Evolutionary conservation across 75 land plant genomes (phyloP).

Genomic region (Chamaecyparis obtusa): DNA sequence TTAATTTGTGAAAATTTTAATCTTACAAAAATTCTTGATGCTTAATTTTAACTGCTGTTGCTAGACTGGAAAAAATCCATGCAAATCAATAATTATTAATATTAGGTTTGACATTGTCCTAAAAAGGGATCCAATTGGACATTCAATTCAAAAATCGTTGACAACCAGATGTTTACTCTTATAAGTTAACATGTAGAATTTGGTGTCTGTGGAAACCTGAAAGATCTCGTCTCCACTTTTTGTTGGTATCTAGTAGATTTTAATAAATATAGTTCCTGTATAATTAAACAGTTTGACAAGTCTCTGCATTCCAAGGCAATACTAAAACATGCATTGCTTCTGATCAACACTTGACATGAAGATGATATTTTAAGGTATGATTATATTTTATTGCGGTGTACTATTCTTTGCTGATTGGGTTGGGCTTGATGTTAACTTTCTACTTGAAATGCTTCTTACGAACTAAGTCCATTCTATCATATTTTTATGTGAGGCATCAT

Average conservation of each 20-base stretch:
- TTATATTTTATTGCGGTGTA: not conserved
- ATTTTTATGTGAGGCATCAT: not conserved
- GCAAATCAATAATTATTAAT: too few relatives aligned
- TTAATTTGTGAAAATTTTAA: too few relatives aligned
- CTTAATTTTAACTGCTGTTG: not conserved
- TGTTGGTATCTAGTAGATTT: not conserved
- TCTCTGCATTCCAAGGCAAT: too few relatives aligned
- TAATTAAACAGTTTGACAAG: not conserved
- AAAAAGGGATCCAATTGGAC: not conserved
- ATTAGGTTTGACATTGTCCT: not conserved
- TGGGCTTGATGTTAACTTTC: not conserved
- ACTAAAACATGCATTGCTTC: not conserved
- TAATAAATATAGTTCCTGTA: not conserved
- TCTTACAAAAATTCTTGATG: too few relatives aligned
- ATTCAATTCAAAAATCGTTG: not conserved
- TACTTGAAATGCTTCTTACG: not conserved
- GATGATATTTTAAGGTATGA: not conserved
- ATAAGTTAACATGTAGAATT: not conserved
- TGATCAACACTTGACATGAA: conserved; percentile 3
- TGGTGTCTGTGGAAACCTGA: not conserved
- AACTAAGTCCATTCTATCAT: not conserved
- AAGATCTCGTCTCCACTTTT: not conserved
- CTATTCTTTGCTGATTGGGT: conserved; percentile 10
- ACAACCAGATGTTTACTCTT: not conserved
- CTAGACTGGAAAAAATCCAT: not conserved